A percentile compares a stretch with the other conserved stretches of the same genome.
phyloP scores from a whole-genome alignment of 805 yeast species.

The Pachysolen tannophilus region DNA sequence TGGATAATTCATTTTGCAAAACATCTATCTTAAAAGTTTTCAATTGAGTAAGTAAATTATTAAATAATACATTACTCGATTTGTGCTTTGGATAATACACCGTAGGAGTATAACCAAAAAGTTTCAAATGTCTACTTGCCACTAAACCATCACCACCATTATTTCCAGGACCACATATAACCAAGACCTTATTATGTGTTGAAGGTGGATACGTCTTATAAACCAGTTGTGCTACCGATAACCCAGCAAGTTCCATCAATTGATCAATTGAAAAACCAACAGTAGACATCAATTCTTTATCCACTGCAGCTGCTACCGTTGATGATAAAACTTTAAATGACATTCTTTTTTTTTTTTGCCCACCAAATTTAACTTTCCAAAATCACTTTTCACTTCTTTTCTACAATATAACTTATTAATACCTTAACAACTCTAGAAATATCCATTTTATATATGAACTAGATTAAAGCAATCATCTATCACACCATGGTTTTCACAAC shows the following conservation, averaged over 20 bases:
- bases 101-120: conserved; percentile 72
- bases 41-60: conserved; percentile 59
- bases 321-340: conserved; percentile 35
- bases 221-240: conserved; percentile 86
- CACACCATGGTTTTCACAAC: background rate
- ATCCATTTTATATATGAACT: too few species aligned
- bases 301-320: conserved; percentile 67
- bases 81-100: conserved; percentile 74
- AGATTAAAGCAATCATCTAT: too few species aligned
- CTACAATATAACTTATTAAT: too few species aligned
- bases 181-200: conserved; percentile 38
- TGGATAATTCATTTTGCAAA: conserved; percentile 27
- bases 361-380: too few species aligned
- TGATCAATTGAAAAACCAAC: conserved; percentile 80
- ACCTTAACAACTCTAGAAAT: too few species aligned
- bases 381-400: too few species aligned
- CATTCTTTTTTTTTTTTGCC: too few species aligned
- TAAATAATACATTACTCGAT: conserved; percentile 46
- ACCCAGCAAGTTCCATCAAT: conserved; percentile 93
- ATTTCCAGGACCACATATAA: conserved; percentile 92
- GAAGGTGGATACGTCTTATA: conserved; percentile 57
- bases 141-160: conserved; percentile 97
- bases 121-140: conserved; percentile 81
- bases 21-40: conserved; percentile 54
- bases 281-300: conserved; percentile 79